Evolutionary conservation across 306 rosid genomes (phyloP).

Genomic region (Ochetophila trinervis): DNA sequence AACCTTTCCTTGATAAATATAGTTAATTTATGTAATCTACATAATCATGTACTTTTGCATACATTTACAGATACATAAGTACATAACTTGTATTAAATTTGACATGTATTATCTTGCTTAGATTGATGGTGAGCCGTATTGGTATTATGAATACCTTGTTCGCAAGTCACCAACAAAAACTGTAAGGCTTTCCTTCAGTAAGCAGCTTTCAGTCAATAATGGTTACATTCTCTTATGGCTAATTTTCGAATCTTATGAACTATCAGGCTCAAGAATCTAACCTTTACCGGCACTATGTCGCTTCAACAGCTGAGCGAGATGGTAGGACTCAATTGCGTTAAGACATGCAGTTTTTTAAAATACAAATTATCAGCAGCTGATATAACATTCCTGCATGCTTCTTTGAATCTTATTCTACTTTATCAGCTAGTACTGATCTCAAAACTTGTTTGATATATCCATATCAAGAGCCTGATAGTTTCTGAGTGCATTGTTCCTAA

Average conservation of each 20-base stretch:
- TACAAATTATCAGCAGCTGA: neutral
- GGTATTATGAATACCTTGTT: slow-evolving; percentile 90
- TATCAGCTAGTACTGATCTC: neutral
- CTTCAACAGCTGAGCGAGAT: slow-evolving; percentile 90
- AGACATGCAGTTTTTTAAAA: neutral
- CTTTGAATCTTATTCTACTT: neutral
- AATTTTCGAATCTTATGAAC: slow-evolving; percentile 27
- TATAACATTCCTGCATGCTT: slow-evolving; percentile 7
- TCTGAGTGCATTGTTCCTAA: no score
- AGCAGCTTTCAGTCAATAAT: slow-evolving; percentile 4
- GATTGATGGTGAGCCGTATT: slow-evolving; percentile 85
- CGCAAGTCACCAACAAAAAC: slow-evolving; percentile 80
- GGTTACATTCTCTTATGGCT: slow-evolving; percentile 10
- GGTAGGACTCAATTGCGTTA: slow-evolving; percentile 41
- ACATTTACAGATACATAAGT: neutral
- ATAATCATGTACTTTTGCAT: neutral
- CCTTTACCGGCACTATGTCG: slow-evolving; percentile 67
- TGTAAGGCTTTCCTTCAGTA: slow-evolving; percentile 37
- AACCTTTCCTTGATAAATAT: slow-evolving; percentile 3
- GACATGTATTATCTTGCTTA: slow-evolving; percentile 31
- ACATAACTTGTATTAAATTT: slow-evolving; percentile 21
- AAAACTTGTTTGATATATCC: neutral
- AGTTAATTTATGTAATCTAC: neutral
- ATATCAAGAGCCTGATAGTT: no score
- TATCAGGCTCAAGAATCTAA: slow-evolving; percentile 60